phyloP scores from a whole-genome alignment of 2,329 filamentous ascomycete genomes.

The Calonectria pseudoreteaudii region DNA sequence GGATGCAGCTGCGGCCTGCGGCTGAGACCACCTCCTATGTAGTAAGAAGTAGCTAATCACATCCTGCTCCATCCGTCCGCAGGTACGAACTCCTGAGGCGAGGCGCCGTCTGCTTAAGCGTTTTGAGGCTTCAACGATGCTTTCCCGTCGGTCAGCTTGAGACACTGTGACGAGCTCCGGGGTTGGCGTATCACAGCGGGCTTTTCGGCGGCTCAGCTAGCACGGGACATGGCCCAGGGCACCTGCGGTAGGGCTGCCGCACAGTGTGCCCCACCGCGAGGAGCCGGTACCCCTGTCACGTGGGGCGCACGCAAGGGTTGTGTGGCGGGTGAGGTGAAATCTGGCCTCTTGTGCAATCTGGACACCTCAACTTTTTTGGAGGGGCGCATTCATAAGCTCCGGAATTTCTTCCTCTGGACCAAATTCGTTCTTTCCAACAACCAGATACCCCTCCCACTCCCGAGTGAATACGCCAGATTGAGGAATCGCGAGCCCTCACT shows the following conservation, averaged over 20 bases:
- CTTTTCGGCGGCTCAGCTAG: background rate
- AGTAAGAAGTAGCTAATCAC: background rate
- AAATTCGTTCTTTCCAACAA: constrained; percentile 44
- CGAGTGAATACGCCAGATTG: constrained; percentile 46
- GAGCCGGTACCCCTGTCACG: constrained; percentile 46
- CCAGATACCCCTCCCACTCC: constrained; percentile 45
- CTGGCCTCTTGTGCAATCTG: constrained; percentile 62
- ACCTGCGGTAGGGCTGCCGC: constrained; percentile 28
- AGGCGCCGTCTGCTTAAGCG: constrained; percentile 11
- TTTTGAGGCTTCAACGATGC: constrained; percentile 18
- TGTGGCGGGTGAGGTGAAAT: constrained; percentile 54
- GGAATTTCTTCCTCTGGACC: constrained; percentile 43
- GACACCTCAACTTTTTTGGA: constrained; percentile 57
- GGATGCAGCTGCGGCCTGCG: constrained; percentile 9
- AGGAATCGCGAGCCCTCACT: constrained; percentile 43
- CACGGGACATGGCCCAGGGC: background rate
- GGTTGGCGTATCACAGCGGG: constrained; percentile 7
- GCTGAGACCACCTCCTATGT: constrained; percentile 14
- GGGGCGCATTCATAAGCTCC: constrained; percentile 51
- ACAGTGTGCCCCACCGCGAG: constrained; percentile 34
- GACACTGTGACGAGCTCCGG: constrained; percentile 33
- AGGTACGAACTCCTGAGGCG: constrained; percentile 3
- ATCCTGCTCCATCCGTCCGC: constrained; percentile 1
- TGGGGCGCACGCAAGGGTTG: constrained; percentile 39
- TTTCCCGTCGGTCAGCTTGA: constrained; percentile 13